These are phyloP conservation scores for Epichloe sp. DNA, from an alignment of 2,329 filamentous ascomycete genomes.

Conservation along the genomic window DNA sequence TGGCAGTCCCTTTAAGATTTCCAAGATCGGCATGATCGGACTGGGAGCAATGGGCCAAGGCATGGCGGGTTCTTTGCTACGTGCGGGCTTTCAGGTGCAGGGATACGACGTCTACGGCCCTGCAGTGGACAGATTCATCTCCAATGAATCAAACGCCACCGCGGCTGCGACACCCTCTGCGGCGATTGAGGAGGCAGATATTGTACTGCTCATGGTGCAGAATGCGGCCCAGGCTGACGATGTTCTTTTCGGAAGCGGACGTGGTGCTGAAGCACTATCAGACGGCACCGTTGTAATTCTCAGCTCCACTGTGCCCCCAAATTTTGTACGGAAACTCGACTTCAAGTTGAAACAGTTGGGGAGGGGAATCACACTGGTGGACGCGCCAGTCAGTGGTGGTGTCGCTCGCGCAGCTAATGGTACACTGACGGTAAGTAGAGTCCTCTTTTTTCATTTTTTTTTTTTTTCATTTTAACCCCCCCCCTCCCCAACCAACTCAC, in stretches of 20 bases:
- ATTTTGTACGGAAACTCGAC: constrained; percentile 13
- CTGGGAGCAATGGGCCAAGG: constrained; percentile 26
- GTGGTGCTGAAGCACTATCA: constrained; percentile 15
- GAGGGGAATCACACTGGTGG: constrained; percentile 18
- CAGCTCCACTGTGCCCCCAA: constrained; percentile 24
- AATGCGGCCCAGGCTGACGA: constrained; percentile 20
- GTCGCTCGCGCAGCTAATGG: constrained; percentile 23
- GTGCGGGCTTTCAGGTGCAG: constrained; percentile 18
- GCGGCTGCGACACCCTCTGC: constrained; percentile 15
- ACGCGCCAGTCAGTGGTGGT: constrained; percentile 25
- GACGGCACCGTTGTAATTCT: constrained; percentile 19
- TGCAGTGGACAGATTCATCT: constrained; percentile 17
- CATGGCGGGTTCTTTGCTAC: constrained; percentile 22
- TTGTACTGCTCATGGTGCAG: constrained; percentile 24
- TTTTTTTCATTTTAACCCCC: too few relatives aligned
- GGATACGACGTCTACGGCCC: constrained; percentile 20
- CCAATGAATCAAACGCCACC: constrained; percentile 11
- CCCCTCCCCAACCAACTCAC: too few relatives aligned
- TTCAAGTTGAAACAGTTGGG: constrained; percentile 10
- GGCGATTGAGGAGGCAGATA: constrained; percentile 15
- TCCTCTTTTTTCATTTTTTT: too few relatives aligned
- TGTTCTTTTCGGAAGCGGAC: constrained; percentile 18
- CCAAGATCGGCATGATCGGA: constrained; percentile 22
- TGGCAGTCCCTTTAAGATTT: constrained; percentile 12
- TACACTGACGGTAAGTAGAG: constrained; percentile 17